phyloP scores from a whole-genome alignment of 225 moss, liverwort and hornwort genomes.

The Takakia lepidozioides region DNA sequence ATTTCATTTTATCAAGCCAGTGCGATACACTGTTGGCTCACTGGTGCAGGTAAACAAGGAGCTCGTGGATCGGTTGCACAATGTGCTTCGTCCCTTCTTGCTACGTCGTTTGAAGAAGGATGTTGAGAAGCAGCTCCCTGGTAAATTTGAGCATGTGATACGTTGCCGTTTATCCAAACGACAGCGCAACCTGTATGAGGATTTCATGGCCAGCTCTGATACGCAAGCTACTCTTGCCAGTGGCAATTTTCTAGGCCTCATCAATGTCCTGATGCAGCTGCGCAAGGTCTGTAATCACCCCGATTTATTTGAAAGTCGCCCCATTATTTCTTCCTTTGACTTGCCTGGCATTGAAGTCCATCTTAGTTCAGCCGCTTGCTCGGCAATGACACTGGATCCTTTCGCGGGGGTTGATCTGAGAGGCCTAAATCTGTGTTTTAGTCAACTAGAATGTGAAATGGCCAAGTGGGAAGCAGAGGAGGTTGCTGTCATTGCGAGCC shows the following conservation, averaged over 20 bases:
- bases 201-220: slow-evolving; percentile 98
- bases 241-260: slow-evolving; percentile 93
- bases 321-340: slow-evolving; percentile 96
- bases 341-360: slow-evolving; percentile 76
- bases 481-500: slow-evolving; percentile 38
- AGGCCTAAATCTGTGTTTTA: slow-evolving; percentile 44
- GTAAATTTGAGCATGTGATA: slow-evolving; percentile 94
- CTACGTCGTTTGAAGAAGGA: slow-evolving; percentile 94
- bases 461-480: slow-evolving; percentile 80
- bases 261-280: slow-evolving; percentile 97
- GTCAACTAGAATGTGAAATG: slow-evolving; percentile 48
- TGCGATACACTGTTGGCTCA: too few relatives aligned
- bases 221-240: slow-evolving; percentile 94
- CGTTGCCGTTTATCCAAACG: slow-evolving; percentile 91
- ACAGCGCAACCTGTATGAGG: slow-evolving; percentile 94
- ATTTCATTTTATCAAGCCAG: too few relatives aligned
- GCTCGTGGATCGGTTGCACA: slow-evolving; percentile 93
- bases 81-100: slow-evolving; percentile 91
- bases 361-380: slow-evolving; percentile 69
- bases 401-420: slow-evolving; percentile 34
- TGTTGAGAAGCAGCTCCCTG: slow-evolving; percentile 98
- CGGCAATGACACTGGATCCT: slow-evolving; percentile 34
- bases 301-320: slow-evolving; percentile 94
- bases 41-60: slow-evolving; percentile 74
- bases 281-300: slow-evolving; percentile 99